Evolutionary conservation across 2,329 filamentous ascomycete species (phyloP), one percentile per base, ranked within the genome.

Genomic region (Acrodontium crateriforme): DNA sequence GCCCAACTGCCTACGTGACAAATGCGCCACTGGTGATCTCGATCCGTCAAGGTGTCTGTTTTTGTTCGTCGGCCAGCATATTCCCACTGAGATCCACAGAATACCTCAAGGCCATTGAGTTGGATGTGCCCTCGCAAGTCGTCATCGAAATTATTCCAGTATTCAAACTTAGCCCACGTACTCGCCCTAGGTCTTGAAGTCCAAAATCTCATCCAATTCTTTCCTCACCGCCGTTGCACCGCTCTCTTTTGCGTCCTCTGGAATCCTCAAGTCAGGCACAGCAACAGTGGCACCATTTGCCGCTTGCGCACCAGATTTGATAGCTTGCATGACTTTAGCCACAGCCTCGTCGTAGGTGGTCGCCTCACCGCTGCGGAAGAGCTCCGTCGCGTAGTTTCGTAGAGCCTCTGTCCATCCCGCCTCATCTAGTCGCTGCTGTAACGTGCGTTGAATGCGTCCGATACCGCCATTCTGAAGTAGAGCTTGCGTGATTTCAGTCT

Each of bases 351-450:
- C 62, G 39, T 67, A 69, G 17, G 60, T 69, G 30, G 61, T 62
- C 44, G 65, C 68, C 30, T 69, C 63, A 25, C 69, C 69, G 15
- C 60, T 65, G 39, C 69, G 65, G 30, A 74, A 62, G 21, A 74
- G 58, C 31, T 66, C 57, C 25, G 63, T 61, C 11, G 69, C 59
- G 35, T 74, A 63, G 25, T 54, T 55, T 32, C 63, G 63, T 34
- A 76, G 57, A 16, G 58, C 58, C 40, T 69, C 60, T 22, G 65
- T 65, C 69, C 70, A 76, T 40, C 69, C 69, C n/a, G 57, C 52
- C 29, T 65, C 59, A 41, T 69, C 63, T 8, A 74, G 59, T 13
- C 63, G 60, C 42, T 69, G 60, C 33, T 63, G 56, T 15, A 75
- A 58, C 2, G 61, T 58, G 19, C 54, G 42, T 43, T 73, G 67